Evolutionary conservation across 1,139 yeast species (phyloP).

Genomic region (Yamadazyma oceani): DNA sequence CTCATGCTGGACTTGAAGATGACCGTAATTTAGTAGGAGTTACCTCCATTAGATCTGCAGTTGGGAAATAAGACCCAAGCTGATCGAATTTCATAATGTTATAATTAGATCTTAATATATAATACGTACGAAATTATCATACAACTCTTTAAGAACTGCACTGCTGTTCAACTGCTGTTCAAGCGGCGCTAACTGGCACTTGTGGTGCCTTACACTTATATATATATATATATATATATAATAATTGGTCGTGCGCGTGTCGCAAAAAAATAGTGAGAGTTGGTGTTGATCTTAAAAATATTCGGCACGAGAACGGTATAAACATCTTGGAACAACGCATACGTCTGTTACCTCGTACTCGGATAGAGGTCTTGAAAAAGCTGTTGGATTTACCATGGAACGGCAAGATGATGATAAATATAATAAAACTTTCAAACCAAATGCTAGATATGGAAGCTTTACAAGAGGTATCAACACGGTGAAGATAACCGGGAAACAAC

Average conservation of each 20-base stretch:
- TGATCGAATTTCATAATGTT: too few relatives aligned
- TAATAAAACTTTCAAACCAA: slow-evolving; percentile 35
- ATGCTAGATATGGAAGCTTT: slow-evolving; percentile 14
- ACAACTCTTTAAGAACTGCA: too few relatives aligned
- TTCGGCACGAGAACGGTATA: neutral
- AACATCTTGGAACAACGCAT: neutral
- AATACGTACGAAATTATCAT: neutral
- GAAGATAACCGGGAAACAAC: slow-evolving; percentile 10
- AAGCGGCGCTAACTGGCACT: too few relatives aligned
- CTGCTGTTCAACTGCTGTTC: too few relatives aligned
- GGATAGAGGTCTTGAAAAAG: too few relatives aligned
- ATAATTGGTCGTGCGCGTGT: too few relatives aligned
- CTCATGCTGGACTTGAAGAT: slow-evolving; percentile 17
- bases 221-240: too few relatives aligned
- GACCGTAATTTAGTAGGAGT: slow-evolving; percentile 16
- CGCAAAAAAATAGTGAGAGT: too few relatives aligned
- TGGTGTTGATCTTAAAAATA: slow-evolving; percentile 1
- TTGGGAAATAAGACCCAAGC: slow-evolving; percentile 17
- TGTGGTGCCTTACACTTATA: too few relatives aligned
- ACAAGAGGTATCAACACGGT: slow-evolving; percentile 8
- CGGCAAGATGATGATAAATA: slow-evolving; percentile 18
- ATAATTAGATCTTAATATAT: too few relatives aligned
- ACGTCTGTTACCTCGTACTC: too few relatives aligned
- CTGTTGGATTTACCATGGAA: neutral
- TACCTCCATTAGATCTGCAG: slow-evolving; percentile 18